phyloP scores from a whole-genome alignment of 805 yeast genomes.

The Metschnikowia bowlesiae region DNA sequence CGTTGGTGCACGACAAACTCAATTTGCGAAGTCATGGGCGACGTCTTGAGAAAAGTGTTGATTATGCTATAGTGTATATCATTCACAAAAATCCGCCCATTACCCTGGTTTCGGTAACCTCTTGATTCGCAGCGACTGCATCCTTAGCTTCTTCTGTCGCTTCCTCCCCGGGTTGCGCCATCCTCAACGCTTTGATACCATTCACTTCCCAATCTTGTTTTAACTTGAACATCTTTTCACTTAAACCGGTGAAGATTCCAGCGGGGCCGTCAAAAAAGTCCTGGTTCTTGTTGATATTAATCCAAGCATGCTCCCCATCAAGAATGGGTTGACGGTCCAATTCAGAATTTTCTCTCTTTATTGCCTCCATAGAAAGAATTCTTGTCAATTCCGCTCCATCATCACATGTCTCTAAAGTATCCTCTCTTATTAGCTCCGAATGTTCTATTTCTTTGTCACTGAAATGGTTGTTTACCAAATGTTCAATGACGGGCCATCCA shows the following conservation, averaged over 20 bases:
- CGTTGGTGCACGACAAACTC: background rate
- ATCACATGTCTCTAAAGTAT: conserved; percentile 10
- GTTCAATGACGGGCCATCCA: conserved; percentile 93
- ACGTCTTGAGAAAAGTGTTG: background rate
- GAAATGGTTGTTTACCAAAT: conserved; percentile 69
- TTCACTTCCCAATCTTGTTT: conserved; percentile 21
- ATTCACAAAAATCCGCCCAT: conserved; percentile 13
- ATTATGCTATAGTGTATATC: background rate
- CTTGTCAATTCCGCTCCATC: conserved; percentile 15
- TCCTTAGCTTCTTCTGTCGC: background rate
- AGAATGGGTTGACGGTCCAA: conserved; percentile 25
- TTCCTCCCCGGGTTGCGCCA: background rate
- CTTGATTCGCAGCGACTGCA: background rate
- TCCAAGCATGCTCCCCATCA: conserved; percentile 45
- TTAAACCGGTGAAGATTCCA: conserved; percentile 61
- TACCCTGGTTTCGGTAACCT: conserved; percentile 1
- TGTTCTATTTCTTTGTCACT: conserved; percentile 14
- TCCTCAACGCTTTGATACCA: conserved; percentile 10
- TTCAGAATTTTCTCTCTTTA: conserved; percentile 31
- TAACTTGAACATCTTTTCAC: conserved; percentile 51
- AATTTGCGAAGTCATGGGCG: background rate
- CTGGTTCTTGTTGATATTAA: conserved; percentile 39
- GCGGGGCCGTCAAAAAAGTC: conserved; percentile 62
- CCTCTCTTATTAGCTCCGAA: conserved; percentile 4
- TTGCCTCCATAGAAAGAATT: conserved; percentile 33